Base-by-base conservation (phyloP, 768 basidiomycete genomes). In the Termitomyces sp. region DNA sequence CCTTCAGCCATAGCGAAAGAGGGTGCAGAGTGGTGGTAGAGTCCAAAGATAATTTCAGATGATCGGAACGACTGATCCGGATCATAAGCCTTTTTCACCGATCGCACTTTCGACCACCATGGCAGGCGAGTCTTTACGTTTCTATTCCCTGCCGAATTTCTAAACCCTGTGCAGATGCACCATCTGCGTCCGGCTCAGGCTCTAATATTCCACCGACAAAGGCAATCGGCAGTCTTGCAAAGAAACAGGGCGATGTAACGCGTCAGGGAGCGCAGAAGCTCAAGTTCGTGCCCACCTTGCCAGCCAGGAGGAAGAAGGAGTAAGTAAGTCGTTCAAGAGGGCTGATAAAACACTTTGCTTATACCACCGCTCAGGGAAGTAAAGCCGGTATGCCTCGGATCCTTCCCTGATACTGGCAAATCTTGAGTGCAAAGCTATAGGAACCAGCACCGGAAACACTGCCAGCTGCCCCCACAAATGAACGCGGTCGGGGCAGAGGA, bases 261-360 rank as follows among this genome's bases (percentile, higher is more conserved):
- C 80, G 90, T 45, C 84, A 88, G 61, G 89, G 90, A 48, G 81
- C 87, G 1, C 86, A 86, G 68, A 92, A 86, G 71, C 83, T 92
- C 73, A 92, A 90, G 71, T 93, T 93, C 66, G 84, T 88, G 8
- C 91, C 91, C 0, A 89, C 87, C 7, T 78, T 92, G 56, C 90
- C 90, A 15, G 72, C 82, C n/a, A 78, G 89, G 65, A 83, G 91
- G 65, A 90, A 88, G 78, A 92, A 91, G 78, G 89, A 90, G 87
- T 91, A 75, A 79, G 86, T 82, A 65, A 68, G 72, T 70, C 46
- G 51, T 45, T 46, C 15, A 46, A 16, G 49, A 57, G 57, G 46
- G 3, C 54, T 44, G n/a, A n/a, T 54, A 38, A 59, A 18, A 33
- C 36, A 42, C 51, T 35, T 55, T 46, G 60, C 55, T 58, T 52